Evolutionary conservation across 805 yeast genomes (phyloP).

Genomic region (Hanseniaspora hatyaiensis): DNA sequence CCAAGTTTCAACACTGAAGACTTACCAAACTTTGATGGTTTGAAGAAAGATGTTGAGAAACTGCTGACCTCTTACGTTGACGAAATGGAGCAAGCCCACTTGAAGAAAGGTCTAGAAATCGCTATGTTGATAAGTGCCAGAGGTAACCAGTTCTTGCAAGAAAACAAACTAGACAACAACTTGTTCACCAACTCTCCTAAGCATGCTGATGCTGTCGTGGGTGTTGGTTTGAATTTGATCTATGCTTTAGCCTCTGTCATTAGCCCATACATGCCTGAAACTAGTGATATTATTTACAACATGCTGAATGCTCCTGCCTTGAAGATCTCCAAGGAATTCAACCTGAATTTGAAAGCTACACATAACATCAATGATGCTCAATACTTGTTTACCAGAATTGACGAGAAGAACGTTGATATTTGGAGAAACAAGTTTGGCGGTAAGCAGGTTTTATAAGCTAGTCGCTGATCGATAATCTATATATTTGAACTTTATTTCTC

Average conservation of each 20-base stretch:
- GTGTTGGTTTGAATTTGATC: slow-evolving; percentile 77
- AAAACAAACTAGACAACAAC: slow-evolving; percentile 84
- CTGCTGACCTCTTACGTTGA: slow-evolving; percentile 51
- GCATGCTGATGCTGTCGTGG: slow-evolving; percentile 82
- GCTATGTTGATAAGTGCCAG: slow-evolving; percentile 87
- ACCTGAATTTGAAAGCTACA: slow-evolving; percentile 56
- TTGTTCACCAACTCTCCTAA: slow-evolving; percentile 65
- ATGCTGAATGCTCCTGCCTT: slow-evolving; percentile 76
- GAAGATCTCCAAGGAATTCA: slow-evolving; percentile 64
- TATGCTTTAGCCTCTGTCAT: slow-evolving; percentile 75
- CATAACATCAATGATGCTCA: slow-evolving; percentile 86
- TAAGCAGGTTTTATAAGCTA: slow-evolving; percentile 33
- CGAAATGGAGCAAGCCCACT: slow-evolving; percentile 65
- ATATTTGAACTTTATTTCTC: too few species aligned
- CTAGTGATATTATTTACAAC: slow-evolving; percentile 53
- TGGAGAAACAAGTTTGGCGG: slow-evolving; percentile 89
- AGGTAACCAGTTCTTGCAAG: slow-evolving; percentile 93
- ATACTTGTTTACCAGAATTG: slow-evolving; percentile 85
- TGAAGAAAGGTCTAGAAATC: slow-evolving; percentile 79
- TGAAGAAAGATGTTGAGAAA: slow-evolving; percentile 47
- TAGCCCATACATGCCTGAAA: slow-evolving; percentile 84
- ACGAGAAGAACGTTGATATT: slow-evolving; percentile 71
- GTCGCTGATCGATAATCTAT: too few species aligned
- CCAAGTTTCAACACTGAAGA: slow-evolving; percentile 49
- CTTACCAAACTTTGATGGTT: slow-evolving; percentile 37